Conservation (phyloP, 2,329 filamentous ascomycete genomes). For the Nectriaceae sp. region DNA sequence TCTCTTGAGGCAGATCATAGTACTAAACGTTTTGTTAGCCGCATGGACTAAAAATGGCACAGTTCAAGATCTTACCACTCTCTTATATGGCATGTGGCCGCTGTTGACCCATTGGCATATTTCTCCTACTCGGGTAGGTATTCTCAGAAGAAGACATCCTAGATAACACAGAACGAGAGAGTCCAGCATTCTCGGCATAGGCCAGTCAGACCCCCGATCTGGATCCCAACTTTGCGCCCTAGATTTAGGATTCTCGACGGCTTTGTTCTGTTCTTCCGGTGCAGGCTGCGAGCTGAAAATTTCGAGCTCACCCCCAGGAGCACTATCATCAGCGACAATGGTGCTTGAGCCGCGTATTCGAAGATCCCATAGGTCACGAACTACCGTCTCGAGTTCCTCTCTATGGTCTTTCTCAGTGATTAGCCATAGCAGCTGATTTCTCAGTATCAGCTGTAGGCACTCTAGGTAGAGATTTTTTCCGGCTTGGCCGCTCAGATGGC, state of each 20-base stretch:
- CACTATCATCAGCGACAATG: constrained; percentile 31
- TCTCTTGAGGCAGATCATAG: constrained; percentile 60
- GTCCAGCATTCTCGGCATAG: constrained; percentile 70
- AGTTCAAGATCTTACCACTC: constrained; percentile 54
- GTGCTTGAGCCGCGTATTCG: constrained; percentile 52
- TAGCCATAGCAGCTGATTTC: constrained; percentile 78
- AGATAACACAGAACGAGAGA: constrained; percentile 80
- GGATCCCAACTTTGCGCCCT: constrained; percentile 47
- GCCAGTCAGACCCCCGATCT: constrained; percentile 49
- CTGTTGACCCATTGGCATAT: constrained; percentile 67
- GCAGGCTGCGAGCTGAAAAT: constrained; percentile 43
- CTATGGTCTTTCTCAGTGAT: constrained; percentile 67
- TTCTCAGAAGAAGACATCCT: constrained; percentile 70
- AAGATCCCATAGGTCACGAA: constrained; percentile 84
- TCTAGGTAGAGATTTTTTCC: constrained; percentile 81
- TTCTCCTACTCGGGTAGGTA: constrained; percentile 76
- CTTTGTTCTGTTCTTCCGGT: constrained; percentile 14
- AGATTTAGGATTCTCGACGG: constrained; percentile 22
- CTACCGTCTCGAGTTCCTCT: constrained; percentile 73
- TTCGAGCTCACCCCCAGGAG: constrained; percentile 31
- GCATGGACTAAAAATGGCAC: neutral
- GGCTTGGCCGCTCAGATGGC: constrained; percentile 63
- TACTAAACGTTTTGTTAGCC: constrained; percentile 40
- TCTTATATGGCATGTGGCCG: constrained; percentile 71
- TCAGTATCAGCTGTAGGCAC: constrained; percentile 79